Evolutionary conservation across 1,139 yeast species (phyloP).

Genomic region (Petasospora fabianii): DNA sequence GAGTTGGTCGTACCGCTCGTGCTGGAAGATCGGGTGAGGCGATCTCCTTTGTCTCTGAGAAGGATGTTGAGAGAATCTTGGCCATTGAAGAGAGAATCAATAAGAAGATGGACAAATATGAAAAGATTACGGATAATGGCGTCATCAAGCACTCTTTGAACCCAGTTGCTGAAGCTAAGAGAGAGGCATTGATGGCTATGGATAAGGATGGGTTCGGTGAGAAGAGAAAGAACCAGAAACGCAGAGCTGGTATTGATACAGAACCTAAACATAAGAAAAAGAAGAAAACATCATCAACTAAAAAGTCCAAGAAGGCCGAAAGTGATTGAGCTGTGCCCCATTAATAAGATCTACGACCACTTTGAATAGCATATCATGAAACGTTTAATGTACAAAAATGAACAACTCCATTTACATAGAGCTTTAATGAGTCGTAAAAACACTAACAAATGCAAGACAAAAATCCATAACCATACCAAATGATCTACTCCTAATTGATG

Average conservation of each 20-base stretch:
- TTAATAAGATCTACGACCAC: not conserved
- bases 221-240: conserved; percentile 51
- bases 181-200: conserved; percentile 92
- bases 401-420: too few species aligned
- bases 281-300: conserved; percentile 1
- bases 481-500: too few species aligned
- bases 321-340: not conserved
- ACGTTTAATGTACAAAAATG: too few species aligned
- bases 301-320: conserved; percentile 5
- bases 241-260: conserved; percentile 34
- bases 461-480: not conserved
- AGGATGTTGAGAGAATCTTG: conserved; percentile 75
- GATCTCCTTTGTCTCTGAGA: conserved; percentile 74
- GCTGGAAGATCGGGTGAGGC: conserved; percentile 83
- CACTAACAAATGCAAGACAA: too few species aligned
- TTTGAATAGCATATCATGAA: not conserved
- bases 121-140: conserved; percentile 65
- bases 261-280: too few species aligned
- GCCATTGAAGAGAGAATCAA: conserved; percentile 85
- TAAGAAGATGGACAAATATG: conserved; percentile 70
- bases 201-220: conserved; percentile 88
- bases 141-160: conserved; percentile 70
- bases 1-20: conserved; percentile 99
- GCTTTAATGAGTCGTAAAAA: too few species aligned
- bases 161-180: conserved; percentile 73